These are phyloP conservation scores for Chlamydomonas asymmetrica DNA, from an alignment of 139 green algal genomes.

Conservation along the genomic window DNA sequence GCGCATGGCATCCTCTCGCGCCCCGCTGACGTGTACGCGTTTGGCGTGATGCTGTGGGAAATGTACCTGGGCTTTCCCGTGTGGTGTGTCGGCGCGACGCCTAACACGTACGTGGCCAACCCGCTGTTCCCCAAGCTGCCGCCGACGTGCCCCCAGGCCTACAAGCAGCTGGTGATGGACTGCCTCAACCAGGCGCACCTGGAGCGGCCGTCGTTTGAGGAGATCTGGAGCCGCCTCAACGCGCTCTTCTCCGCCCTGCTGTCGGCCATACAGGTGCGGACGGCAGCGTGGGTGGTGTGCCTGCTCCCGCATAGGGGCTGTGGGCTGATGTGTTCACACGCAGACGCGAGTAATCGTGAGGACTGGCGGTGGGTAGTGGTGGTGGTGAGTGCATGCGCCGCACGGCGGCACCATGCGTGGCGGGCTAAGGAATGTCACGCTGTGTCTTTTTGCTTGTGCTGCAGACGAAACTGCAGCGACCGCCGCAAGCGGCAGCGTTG, in stretches of 20 bases:
- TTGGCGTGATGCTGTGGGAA: conserved; percentile 40
- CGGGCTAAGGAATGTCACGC: no score
- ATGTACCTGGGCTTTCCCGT: conserved; percentile 24
- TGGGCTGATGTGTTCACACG: no score
- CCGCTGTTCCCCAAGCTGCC: conserved; percentile 15
- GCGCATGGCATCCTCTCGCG: conserved; percentile 17
- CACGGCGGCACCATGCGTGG: no score
- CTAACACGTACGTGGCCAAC: conserved; percentile 19
- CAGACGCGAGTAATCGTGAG: no score
- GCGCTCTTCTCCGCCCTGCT: not conserved
- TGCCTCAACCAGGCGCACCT: conserved; percentile 24
- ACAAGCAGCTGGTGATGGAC: conserved; percentile 4
- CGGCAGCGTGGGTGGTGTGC: no score
- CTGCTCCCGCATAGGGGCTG: no score
- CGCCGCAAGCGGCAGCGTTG: no score
- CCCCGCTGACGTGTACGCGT: conserved; percentile 26
- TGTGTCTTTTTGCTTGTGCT: no score
- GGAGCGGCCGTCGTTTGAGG: conserved; percentile 22
- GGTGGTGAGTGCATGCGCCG: no score
- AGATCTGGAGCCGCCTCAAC: not conserved
- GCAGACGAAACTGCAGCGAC: no score
- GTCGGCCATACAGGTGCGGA: no score
- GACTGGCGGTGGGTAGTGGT: no score
- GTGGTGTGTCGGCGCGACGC: not conserved
- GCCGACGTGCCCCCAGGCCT: conserved; percentile 9